Evolutionary conservation across 139 green algal species (phyloP).

Genomic region (Tetradesmus lagerheimii): DNA sequence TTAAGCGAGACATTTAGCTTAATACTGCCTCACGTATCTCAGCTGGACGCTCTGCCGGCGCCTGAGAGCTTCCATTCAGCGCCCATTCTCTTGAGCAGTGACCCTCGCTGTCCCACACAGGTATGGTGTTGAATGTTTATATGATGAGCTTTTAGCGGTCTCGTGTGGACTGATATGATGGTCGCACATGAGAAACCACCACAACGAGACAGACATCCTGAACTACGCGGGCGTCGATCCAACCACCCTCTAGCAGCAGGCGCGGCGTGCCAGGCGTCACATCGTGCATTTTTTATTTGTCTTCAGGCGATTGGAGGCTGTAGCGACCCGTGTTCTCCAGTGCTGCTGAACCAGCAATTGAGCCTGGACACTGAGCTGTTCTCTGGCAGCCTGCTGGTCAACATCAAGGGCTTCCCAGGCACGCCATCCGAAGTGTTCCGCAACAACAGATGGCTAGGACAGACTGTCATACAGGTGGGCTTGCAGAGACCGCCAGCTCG

Average conservation of each 20-base stretch:
- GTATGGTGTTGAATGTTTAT: background rate
- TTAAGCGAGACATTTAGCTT: background rate
- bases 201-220: background rate
- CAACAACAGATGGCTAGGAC: background rate
- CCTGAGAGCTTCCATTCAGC: background rate
- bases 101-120: background rate
- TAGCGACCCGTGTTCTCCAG: background rate
- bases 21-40: background rate
- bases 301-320: background rate
- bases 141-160: background rate
- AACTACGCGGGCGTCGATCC: background rate
- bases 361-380: conserved; percentile 35
- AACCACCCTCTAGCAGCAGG: background rate
- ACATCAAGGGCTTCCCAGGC: conserved; percentile 1
- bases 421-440: background rate
- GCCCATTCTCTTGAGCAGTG: background rate
- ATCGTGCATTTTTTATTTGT: background rate
- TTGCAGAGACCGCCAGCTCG: background rate
- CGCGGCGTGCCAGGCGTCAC: too few species aligned
- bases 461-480: conserved; percentile 24
- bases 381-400: background rate
- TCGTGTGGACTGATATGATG: background rate
- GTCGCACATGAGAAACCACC: background rate
- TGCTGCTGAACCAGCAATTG: background rate
- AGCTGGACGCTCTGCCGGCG: background rate